Conservation (phyloP, 2,329 filamentous ascomycete species). For the Ophiostoma novo-ulmi region DNA sequence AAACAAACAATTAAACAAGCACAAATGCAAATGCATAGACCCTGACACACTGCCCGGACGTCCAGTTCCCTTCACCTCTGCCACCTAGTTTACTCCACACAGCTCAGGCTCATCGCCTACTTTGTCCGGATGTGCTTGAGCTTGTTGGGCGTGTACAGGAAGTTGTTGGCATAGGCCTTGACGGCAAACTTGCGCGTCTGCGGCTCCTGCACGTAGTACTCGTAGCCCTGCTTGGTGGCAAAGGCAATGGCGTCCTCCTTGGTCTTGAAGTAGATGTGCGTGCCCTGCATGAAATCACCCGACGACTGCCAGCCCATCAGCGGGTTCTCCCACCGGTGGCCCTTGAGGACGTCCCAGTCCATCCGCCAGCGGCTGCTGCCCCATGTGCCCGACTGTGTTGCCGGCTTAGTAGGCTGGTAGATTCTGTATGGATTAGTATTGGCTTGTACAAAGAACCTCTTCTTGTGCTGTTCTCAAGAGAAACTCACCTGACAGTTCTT, state of each 20-base stretch:
- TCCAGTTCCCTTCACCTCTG: not conserved
- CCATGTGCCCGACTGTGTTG: conserved; percentile 91
- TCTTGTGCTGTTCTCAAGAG: not conserved
- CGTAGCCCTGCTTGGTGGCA: conserved; percentile 97
- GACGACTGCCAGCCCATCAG: conserved; percentile 99
- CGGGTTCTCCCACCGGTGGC: conserved; percentile 96
- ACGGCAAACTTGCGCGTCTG: conserved; percentile 79
- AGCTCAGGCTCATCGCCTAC: conserved; percentile 40
- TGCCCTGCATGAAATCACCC: conserved; percentile 91
- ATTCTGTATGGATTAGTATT: conserved; percentile 55
- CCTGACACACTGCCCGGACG: not conserved
- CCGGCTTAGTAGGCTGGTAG: conserved; percentile 86
- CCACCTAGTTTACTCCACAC: not conserved
- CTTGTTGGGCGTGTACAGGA: conserved; percentile 77
- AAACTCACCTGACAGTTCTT: conserved; percentile 77
- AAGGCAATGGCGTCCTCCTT: conserved; percentile 95
- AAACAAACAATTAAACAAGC: not conserved
- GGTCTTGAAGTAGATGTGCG: conserved; percentile 78
- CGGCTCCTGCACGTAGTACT: conserved; percentile 97
- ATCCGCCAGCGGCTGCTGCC: conserved; percentile 83
- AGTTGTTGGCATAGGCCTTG: conserved; percentile 97
- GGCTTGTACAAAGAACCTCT: not conserved
- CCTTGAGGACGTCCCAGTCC: conserved; percentile 98
- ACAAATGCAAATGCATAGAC: not conserved
- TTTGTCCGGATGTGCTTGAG: conserved; percentile 83